These are phyloP conservation scores for Priceomyces melissophilus DNA, from an alignment of 805 yeast genomes.

Conservation along the genomic window DNA sequence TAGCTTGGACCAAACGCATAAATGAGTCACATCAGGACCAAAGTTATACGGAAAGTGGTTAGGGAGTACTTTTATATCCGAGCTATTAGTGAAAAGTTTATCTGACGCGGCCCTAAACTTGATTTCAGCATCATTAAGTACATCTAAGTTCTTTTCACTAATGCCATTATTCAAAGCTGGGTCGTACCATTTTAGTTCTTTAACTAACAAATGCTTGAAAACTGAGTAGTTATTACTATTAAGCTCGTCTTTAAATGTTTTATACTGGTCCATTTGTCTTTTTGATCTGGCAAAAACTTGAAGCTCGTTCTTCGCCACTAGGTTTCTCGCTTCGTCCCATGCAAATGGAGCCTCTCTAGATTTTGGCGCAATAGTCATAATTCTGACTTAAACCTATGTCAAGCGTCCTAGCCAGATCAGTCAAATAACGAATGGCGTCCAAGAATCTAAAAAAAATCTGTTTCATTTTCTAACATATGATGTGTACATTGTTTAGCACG, in stretches of 20 bases:
- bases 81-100: slow-evolving; percentile 37
- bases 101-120: slow-evolving; percentile 25
- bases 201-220: slow-evolving; percentile 45
- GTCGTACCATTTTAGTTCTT: slow-evolving; percentile 51
- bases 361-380: not conserved
- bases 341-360: slow-evolving; percentile 33
- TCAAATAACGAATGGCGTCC: too few relatives aligned
- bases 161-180: slow-evolving; percentile 20
- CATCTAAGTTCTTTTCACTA: slow-evolving; percentile 12
- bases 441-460: too few relatives aligned
- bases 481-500: too few relatives aligned
- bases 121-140: slow-evolving; percentile 11
- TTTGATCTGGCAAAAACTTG: slow-evolving; percentile 49
- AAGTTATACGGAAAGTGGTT: slow-evolving; percentile 72
- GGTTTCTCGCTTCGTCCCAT: slow-evolving; percentile 42
- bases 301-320: slow-evolving; percentile 41
- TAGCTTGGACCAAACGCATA: slow-evolving; percentile 66
- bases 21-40: slow-evolving; percentile 48
- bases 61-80: slow-evolving; percentile 43
- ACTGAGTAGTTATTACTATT: slow-evolving; percentile 34
- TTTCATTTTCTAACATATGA: too few relatives aligned
- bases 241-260: slow-evolving; percentile 42
- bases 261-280: slow-evolving; percentile 42
- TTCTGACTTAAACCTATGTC: too few relatives aligned
- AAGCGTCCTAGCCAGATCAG: too few relatives aligned